Evolutionary conservation across 2,329 filamentous ascomycete species (phyloP), one percentile per base, ranked within the genome.

Genomic region (Stagonosporopsis rhizophila): DNA sequence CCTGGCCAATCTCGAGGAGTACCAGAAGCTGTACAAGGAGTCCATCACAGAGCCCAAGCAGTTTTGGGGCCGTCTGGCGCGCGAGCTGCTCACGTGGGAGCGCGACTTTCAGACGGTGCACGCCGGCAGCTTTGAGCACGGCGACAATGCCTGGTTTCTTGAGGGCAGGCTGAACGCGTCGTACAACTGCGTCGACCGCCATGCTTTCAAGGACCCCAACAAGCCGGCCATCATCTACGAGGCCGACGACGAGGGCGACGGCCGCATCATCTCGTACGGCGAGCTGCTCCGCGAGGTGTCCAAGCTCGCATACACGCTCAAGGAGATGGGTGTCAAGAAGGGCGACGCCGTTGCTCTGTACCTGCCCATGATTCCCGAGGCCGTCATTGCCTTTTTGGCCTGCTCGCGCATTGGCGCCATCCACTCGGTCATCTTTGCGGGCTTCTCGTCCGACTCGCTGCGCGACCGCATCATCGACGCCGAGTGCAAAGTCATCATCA

Each of bases 171-270:
- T 99, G 73, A 99, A 99, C 72, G 95, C 95, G 61, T 95, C 91
- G 25, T 98, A 92, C 87, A 99, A 99, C 83, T 96, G 92, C 73
- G 89, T 99, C 63, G 95, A 99, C 74, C 91, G 95, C 60, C 94
- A 98, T 78, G 95, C 95, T n/a, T 86, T 96, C 79, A 92, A 93
- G 80, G 88, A 96, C 79, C 95, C 95, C 44, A 82, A 98, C 80
- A 92, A 89, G 80, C 87, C 95, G 44, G 95, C 95, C 76, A 96
- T 99, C 80, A 96, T 98, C 81, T 99, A 98, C 82, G 95, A 99
- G 82, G 94, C 93, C 59, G 95, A 99, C 72, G 95, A 99, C 79
- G 86, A 89, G 38, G 83, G 80, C 50, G 90, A 96, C 74, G 93
- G 95, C 73, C 92, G 94, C 66, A 93, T 85, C 65, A 89, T 99